Evolutionary conservation across 805 yeast genomes (phyloP).

Genomic region (Candida koratica): DNA sequence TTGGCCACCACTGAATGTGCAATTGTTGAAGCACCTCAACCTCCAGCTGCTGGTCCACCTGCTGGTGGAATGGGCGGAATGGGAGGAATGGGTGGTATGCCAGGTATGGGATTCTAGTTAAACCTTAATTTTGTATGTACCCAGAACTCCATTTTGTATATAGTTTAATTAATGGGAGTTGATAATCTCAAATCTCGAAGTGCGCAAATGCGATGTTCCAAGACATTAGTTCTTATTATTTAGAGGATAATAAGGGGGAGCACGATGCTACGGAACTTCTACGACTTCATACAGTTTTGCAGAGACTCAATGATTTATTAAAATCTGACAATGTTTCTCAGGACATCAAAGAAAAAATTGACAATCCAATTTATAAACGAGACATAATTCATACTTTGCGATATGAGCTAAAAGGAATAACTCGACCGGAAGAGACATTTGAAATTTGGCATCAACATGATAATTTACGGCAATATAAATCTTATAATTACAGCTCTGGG

Average conservation of each 20-base stretch:
- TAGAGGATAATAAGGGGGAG: not conserved
- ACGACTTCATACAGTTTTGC: constrained; percentile 6
- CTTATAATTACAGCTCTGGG: not conserved
- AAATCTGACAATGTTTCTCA: not conserved
- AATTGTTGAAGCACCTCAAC: constrained; percentile 91
- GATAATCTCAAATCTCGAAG: not conserved
- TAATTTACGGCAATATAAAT: constrained; percentile 10
- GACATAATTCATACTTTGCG: constrained; percentile 4
- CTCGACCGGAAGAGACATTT: constrained; percentile 31
- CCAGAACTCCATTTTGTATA: constrained; percentile 8
- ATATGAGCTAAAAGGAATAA: constrained; percentile 22
- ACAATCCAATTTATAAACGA: constrained; percentile 4
- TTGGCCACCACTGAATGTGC: constrained; percentile 99
- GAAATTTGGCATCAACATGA: constrained; percentile 30
- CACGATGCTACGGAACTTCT: constrained; percentile 2
- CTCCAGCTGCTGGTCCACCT: constrained; percentile 51
- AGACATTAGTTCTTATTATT: constrained; percentile 3
- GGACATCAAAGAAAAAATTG: constrained; percentile 1
- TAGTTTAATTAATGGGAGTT: constrained; percentile 10
- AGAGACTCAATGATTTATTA: not conserved
- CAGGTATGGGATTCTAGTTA: constrained; percentile 16
- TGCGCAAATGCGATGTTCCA: constrained; percentile 5
- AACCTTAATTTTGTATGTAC: constrained; percentile 1
- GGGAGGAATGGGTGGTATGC: constrained; percentile 29
- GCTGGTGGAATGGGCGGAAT: constrained; percentile 42